Evolutionary conservation across 352 stramenopile species (phyloP), one percentile per base, ranked within the genome.

Genomic region (Pythium aquatile): DNA sequence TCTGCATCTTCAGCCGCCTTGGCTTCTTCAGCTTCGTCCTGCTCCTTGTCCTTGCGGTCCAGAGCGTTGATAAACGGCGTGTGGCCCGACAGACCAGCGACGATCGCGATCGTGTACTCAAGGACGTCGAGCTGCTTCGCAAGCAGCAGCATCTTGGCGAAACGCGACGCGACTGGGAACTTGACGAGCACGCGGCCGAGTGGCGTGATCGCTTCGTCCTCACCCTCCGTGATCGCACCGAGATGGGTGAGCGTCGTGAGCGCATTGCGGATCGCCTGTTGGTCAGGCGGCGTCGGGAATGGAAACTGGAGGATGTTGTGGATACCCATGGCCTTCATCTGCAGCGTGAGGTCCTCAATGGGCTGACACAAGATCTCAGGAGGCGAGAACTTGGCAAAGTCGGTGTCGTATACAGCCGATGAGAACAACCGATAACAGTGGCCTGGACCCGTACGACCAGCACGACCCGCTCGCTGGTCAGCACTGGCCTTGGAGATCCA

Each of bases 401-500:
- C 82, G 33, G 98, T 96, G 60, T 97, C 84, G 74, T 97, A 99
- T 52, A 99, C 93, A 14, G 91, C 96, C 14, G 92, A 97, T 11
- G 92, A 98, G 72, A 99, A 99, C 46, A 99, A 74, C 24, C 97
- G 89, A 68, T 99, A 99, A 63, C 97, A 99, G 75, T 99, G 97
- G 13, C 98, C 98, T 0, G 97, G 96, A 2, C 96, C 95, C 1
- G 91, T 97, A 54, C 95, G 88, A 20, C 98, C 98, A 11, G 97
- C 97, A 62, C 98, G 94, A 66, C 98, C 98, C 5, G 96, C 94
- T 49, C 98, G 85, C 74, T 96, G 87, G 55, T 93, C 81, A 3
- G 87, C 87, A 26, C 83, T 92, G 9, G 85, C 85, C 66, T 96
- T 93, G 3, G 85, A 94, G 62, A 95, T 91, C 84, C 79, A 97